Evolutionary conservation across 305 asterid species (phyloP).

Genomic region (Withania somnifera): DNA sequence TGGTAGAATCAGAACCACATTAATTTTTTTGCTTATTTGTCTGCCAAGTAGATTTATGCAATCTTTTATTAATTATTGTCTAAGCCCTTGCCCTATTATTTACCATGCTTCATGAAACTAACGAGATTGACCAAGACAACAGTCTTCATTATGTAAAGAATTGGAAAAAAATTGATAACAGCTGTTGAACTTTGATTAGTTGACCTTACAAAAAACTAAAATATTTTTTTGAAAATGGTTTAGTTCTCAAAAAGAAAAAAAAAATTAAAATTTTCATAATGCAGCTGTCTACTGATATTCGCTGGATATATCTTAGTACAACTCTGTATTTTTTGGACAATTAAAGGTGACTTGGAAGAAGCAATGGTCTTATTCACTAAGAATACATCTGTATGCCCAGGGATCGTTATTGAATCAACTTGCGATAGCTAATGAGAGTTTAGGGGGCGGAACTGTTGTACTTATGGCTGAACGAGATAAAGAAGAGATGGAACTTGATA

Average conservation of each 20-base stretch:
- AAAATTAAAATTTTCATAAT: not conserved
- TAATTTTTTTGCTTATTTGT: not conserved
- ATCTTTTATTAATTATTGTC: not conserved
- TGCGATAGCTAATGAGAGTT: slow-evolving; percentile 85
- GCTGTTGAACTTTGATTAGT: not conserved
- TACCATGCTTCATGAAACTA: not conserved
- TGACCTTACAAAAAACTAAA: not conserved
- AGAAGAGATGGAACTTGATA: slow-evolving; percentile 97
- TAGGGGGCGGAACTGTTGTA: slow-evolving; percentile 87
- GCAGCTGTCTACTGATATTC: not conserved
- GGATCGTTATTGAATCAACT: slow-evolving; percentile 87
- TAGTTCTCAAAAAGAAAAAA: not conserved
- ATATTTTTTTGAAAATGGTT: not conserved
- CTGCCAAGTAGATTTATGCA: not conserved
- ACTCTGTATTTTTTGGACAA: not conserved
- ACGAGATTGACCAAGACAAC: not conserved
- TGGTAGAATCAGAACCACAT: not conserved
- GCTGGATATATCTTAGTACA: not conserved
- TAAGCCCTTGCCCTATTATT: not conserved
- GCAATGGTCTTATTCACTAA: slow-evolving; percentile 3
- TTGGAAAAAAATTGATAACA: not conserved
- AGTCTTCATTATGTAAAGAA: not conserved
- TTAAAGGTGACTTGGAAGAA: not conserved
- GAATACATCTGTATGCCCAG: slow-evolving; percentile 23
- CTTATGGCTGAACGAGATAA: slow-evolving; percentile 95